Evolutionary conservation across 1,284 basidiomycete genomes (phyloP).

Genomic region (Rugosomyces carneus): DNA sequence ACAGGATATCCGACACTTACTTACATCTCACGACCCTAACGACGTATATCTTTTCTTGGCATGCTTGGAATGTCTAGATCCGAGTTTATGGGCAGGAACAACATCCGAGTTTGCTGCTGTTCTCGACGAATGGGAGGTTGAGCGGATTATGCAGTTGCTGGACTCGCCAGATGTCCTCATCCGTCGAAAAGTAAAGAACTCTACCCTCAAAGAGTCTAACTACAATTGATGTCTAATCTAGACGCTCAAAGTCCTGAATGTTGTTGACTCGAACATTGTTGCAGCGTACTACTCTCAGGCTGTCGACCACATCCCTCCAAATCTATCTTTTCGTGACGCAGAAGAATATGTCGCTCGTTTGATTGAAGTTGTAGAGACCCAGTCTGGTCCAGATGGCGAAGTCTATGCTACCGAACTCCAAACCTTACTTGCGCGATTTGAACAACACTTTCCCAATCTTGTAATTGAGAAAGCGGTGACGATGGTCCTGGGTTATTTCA

Average conservation of each 20-base stretch:
- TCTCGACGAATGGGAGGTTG: slow-evolving; percentile 64
- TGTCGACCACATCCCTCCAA: slow-evolving; percentile 32
- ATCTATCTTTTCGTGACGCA: slow-evolving; percentile 27
- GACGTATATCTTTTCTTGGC: slow-evolving; percentile 59
- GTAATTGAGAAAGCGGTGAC: slow-evolving; percentile 48
- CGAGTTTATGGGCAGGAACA: slow-evolving; percentile 61
- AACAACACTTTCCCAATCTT: slow-evolving; percentile 36
- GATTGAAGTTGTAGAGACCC: slow-evolving; percentile 51
- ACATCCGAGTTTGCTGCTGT: slow-evolving; percentile 39
- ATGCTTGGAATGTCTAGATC: slow-evolving; percentile 53
- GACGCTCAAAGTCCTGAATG: slow-evolving; percentile 51
- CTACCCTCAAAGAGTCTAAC: not conserved
- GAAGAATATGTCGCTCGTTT: slow-evolving; percentile 38
- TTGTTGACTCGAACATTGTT: slow-evolving; percentile 52
- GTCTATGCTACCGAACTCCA: slow-evolving; percentile 49
- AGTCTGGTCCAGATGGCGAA: slow-evolving; percentile 47
- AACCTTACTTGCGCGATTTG: slow-evolving; percentile 38
- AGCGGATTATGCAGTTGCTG: slow-evolving; percentile 58
- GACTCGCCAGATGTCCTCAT: slow-evolving; percentile 54
- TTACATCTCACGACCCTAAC: slow-evolving; percentile 51
- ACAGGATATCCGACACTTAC: slow-evolving; percentile 45
- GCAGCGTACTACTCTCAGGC: slow-evolving; percentile 47
- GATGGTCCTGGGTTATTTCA: slow-evolving; percentile 41
- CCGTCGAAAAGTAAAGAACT: slow-evolving; percentile 45
- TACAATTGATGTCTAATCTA: slow-evolving; percentile 25